Base-by-base conservation (phyloP, 306 rosid species). In the Lupinus albus region DNA sequence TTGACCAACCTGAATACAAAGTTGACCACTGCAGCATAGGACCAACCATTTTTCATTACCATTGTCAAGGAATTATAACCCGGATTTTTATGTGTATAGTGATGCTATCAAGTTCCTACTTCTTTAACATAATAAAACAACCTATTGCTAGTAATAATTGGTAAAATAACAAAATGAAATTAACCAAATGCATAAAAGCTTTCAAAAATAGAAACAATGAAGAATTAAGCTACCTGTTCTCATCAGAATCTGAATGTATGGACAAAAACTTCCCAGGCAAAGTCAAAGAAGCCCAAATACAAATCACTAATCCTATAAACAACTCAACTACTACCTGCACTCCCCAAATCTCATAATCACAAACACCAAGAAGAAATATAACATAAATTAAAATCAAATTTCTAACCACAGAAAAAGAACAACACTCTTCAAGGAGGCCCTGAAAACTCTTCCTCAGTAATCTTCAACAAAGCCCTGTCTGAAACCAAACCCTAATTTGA, bases 381-480 rank as follows among this genome's bases (percentile, higher is more conserved):
- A 42, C 5, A 11, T 1, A 11, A 42, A 42, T 10, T 12, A 8
- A 39, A 8, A 9, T 39, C 11, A 36, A 6, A 4, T 36, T 36
- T 36, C 41, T 1, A 8, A 2, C 56, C 50, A 35, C 11, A 0
- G 0, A 3, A 35, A 3, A 42, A 44, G 9, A 50, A 48, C 4
- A 49, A 68, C 11, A 11, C 81, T 82, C n/a, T 64, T 87, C 97
- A 28, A 14, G 97, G 97, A 75, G 94, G 89, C 12, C 88, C 90
- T 2, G 95, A 83, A 84, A 91, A 91, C 83, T 91, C 90, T 69
- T 87, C 95, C 76, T 91, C 96, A 52, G 72, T 87, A 62, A 91
- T 91, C 90, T 91, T 91, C 86, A 89, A 66, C 84, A 91, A 78
- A 48, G 79, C 80, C 83, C 92, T 84, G 61, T 91, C 97, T 91